A percentile compares a stretch with the other conserved stretches of the same genome.
These are phyloP conservation scores for Fusarium duplospermum DNA, from an alignment of 2,329 filamentous ascomycete genomes.

Conservation along the genomic window DNA sequence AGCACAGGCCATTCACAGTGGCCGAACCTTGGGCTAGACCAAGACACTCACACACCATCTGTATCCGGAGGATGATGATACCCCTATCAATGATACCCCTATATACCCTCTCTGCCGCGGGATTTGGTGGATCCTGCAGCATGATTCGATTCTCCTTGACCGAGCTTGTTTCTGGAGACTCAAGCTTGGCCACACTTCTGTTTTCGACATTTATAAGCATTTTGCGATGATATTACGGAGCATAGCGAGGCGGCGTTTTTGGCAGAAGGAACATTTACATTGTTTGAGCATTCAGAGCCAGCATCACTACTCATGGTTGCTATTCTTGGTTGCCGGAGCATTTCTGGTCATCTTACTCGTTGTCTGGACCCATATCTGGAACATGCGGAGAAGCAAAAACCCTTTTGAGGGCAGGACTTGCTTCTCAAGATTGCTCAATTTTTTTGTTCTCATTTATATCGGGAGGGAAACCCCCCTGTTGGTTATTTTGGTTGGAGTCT, in stretches of 20 bases:
- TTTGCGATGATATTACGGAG: constrained; percentile 47
- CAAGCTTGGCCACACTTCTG: constrained; percentile 24
- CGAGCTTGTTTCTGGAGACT: constrained; percentile 28
- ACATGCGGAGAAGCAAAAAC: constrained; percentile 14
- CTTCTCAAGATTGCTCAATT: constrained; percentile 15
- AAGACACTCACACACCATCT: constrained; percentile 27
- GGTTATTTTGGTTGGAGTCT: constrained; percentile 22
- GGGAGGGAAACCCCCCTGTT: constrained; percentile 11
- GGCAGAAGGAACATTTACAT: constrained; percentile 41
- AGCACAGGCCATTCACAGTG: constrained; percentile 64
- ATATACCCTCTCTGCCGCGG: constrained; percentile 39
- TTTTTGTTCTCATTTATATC: constrained; percentile 7
- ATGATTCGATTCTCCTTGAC: constrained; percentile 38
- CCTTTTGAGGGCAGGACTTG: constrained; percentile 25
- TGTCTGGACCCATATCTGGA: constrained; percentile 26
- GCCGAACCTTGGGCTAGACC: constrained; percentile 61
- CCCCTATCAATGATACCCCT: constrained; percentile 48
- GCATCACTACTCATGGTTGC: constrained; percentile 25
- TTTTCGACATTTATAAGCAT: constrained; percentile 39
- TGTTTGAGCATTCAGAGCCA: constrained; percentile 35
- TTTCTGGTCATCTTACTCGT: constrained; percentile 13
- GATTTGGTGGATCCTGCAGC: constrained; percentile 23
- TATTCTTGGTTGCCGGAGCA: constrained; percentile 28
- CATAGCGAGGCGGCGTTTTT: constrained; percentile 57
- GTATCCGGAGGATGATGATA: constrained; percentile 38